Conservation (phyloP, 176 grass and related monocot genomes). For the Cenchrus americanus region DNA sequence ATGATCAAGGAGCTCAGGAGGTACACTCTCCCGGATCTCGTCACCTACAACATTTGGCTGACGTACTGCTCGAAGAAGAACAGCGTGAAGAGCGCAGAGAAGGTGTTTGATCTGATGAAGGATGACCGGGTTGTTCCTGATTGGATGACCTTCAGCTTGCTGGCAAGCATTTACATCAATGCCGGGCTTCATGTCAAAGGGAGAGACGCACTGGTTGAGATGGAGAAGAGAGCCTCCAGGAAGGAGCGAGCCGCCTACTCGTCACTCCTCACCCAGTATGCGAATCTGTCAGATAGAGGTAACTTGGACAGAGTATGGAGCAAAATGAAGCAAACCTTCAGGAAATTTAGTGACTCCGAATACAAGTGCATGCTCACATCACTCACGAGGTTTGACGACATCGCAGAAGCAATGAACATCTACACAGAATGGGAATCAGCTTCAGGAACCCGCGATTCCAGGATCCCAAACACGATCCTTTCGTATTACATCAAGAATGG, state of each 20-base stretch:
- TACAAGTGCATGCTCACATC: constrained; percentile 86
- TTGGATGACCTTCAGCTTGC: constrained; percentile 82
- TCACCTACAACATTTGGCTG: constrained; percentile 82
- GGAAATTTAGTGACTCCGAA: constrained; percentile 67
- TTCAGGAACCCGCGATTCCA: constrained; percentile 65
- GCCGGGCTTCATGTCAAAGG: constrained; percentile 53
- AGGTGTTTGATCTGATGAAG: constrained; percentile 60
- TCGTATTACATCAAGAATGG: constrained; percentile 72
- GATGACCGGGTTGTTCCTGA: constrained; percentile 55
- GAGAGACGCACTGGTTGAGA: constrained; percentile 58
- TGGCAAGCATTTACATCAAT: constrained; percentile 76
- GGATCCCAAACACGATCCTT: constrained; percentile 72
- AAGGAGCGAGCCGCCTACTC: constrained; percentile 61
- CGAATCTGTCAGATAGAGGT: constrained; percentile 62
- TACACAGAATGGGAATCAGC: constrained; percentile 61
- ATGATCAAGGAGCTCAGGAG: constrained; percentile 67
- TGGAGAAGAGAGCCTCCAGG: constrained; percentile 71
- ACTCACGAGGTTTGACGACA: constrained; percentile 66
- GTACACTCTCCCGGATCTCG: constrained; percentile 57
- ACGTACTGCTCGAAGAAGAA: constrained; percentile 71
- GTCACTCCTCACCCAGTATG: constrained; percentile 73
- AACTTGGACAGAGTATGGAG: constrained; percentile 74
- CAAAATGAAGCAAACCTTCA: constrained; percentile 64
- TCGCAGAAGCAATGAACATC: constrained; percentile 51
- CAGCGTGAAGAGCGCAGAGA: constrained; percentile 56